A percentile compares a stretch with the other conserved stretches of the same genome.
Evolutionary conservation across 495 filamentous ascomycete genomes (phyloP).

Genomic region (Hyaloscypha variabilis): DNA sequence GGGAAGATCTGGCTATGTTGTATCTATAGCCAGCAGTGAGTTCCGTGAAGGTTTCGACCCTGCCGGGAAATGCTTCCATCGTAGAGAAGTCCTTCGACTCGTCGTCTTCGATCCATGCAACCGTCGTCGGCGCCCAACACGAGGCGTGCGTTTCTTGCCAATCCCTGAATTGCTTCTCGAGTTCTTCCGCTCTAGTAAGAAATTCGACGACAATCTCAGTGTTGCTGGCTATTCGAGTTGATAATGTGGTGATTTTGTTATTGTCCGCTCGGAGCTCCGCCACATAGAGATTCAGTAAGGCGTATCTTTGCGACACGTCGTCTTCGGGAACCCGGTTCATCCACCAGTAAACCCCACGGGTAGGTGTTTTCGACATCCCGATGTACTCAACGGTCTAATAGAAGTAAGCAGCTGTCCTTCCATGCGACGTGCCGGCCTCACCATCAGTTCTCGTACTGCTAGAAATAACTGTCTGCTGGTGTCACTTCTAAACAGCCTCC

Average conservation of each 20-base stretch:
- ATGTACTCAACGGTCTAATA: neutral
- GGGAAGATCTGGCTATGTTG: neutral
- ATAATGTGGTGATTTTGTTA: neutral
- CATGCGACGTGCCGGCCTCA: neutral
- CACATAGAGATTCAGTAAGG: neutral
- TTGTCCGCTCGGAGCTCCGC: neutral
- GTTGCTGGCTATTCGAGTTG: neutral
- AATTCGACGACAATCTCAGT: neutral
- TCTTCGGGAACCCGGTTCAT: neutral
- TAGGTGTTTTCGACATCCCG: neutral
- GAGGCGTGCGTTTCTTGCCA: neutral
- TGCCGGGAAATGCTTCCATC: neutral
- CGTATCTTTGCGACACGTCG: neutral
- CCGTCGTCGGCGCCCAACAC: neutral
- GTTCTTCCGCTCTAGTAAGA: neutral
- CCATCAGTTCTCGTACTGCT: neutral
- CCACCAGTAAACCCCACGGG: neutral
- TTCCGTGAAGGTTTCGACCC: neutral
- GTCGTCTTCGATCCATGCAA: neutral
- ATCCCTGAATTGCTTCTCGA: conserved; percentile 4
- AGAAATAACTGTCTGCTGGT: neutral
- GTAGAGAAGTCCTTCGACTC: neutral
- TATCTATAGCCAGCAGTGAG: neutral
- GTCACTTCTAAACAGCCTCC: neutral
- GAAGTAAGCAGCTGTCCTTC: neutral